These are phyloP conservation scores for Cladosporium colombiae DNA, from an alignment of 2,329 filamentous ascomycete genomes.

Conservation along the genomic window DNA sequence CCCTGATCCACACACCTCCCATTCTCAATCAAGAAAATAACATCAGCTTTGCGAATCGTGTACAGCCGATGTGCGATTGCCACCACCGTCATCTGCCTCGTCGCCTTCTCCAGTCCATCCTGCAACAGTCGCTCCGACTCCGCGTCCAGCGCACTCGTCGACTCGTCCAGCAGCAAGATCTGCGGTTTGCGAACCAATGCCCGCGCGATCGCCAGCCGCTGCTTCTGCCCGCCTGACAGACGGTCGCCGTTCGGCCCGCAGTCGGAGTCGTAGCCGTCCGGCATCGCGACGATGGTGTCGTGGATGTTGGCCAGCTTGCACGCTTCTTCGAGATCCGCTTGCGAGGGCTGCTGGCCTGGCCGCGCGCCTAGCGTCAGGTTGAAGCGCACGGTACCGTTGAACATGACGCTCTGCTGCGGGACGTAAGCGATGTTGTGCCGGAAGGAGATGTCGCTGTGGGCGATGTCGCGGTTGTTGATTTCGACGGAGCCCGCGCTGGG, in stretches of 20 bases:
- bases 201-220: slow-evolving; percentile 46
- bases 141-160: slow-evolving; percentile 46
- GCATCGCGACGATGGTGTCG: slow-evolving; percentile 63
- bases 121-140: slow-evolving; percentile 45
- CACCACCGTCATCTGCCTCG: slow-evolving; percentile 41
- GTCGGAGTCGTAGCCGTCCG: slow-evolving; percentile 65
- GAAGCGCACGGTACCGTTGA: slow-evolving; percentile 47
- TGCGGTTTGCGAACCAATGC: slow-evolving; percentile 46
- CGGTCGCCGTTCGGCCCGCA: slow-evolving; percentile 44
- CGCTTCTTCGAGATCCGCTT: slow-evolving; percentile 65
- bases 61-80: slow-evolving; percentile 48
- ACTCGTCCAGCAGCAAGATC: slow-evolving; percentile 46
- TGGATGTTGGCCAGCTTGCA: slow-evolving; percentile 71
- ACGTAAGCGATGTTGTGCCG: slow-evolving; percentile 48
- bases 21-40: slow-evolving; percentile 51
- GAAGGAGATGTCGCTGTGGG: slow-evolving; percentile 39
- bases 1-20: slow-evolving; percentile 52
- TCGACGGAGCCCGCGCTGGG: slow-evolving; percentile 63
- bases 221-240: slow-evolving; percentile 46
- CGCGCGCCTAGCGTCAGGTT: slow-evolving; percentile 46
- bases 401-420: slow-evolving; percentile 51
- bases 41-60: slow-evolving; percentile 45
- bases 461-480: slow-evolving; percentile 47
- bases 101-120: slow-evolving; percentile 40
- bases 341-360: slow-evolving; percentile 56